Base-by-base conservation (phyloP, 345 rosid genomes). In the Rubroshorea leprosula region DNA sequence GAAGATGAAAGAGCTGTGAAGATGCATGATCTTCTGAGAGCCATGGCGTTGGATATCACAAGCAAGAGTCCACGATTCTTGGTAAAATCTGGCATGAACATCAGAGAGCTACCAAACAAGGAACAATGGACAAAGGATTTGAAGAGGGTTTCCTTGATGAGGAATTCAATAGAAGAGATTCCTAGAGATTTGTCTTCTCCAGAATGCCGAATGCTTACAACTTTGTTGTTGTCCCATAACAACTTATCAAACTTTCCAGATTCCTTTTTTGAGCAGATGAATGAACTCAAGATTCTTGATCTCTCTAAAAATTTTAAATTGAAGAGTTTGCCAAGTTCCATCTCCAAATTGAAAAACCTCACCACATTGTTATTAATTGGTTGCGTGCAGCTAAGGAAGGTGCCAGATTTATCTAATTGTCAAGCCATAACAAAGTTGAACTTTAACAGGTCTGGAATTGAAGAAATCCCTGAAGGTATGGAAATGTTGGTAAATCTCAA, bases 11-110 rank as follows among this genome's bases (percentile, higher is more conserved):
- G 0, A 2, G 7, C 15, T 17, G 56, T 66, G 11, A 58, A 50
- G 66, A 66, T 69, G 75, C 63, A 69, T 41, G 66, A 58, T 22
- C 49, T 69, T 55, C 38, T 65, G 7, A 58, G 68, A 49, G 68
- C 54, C 15, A 31, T 50, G 74, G 66, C 72, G 11, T 9, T 62
- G 27, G 53, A 24, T 35, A 68, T 63, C 50, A 51, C 38, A 1
- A 18, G 16, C 5, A 27, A 0, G 3, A 49, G 31, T n/a, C 50
- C 55, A 17, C 23, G 46, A 13, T 29, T n/a, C 15, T 57, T 69
- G 38, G 66, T 66, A 12, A 51, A 69, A 58, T 62, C 60, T 8
- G 65, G 49, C 12, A 22, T 19, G 47, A 29, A 54, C 25, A 15
- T 62, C n/a, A 5, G 4, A n/a, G 54, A 62, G 20, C 10, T 66